Conservation (phyloP, 2,329 filamentous ascomycete species). For the Botrytis tulipae region DNA sequence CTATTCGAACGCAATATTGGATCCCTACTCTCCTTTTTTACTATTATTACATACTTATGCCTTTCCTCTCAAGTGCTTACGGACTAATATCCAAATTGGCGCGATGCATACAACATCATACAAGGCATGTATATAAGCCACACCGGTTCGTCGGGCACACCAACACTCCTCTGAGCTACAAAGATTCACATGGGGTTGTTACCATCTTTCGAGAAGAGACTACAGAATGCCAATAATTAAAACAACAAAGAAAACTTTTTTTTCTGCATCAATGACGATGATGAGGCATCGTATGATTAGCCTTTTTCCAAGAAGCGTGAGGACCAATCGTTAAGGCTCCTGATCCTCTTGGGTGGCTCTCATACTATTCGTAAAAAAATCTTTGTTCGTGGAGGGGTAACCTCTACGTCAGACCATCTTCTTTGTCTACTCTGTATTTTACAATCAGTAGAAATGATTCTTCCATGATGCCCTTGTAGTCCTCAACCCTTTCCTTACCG, state of each 20-base stretch:
- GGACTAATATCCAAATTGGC: not conserved
- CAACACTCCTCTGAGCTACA: not conserved
- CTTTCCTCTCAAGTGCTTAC: conserved; percentile 7
- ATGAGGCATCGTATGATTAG: conserved; percentile 12
- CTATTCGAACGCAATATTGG: not conserved
- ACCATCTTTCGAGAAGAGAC: not conserved
- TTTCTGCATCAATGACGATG: not conserved
- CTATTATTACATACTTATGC: not conserved
- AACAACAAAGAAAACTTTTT: not conserved
- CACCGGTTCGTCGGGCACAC: conserved; percentile 10
- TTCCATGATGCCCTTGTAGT: not conserved
- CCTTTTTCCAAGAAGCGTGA: not conserved
- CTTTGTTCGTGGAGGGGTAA: not conserved
- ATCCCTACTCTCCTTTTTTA: not conserved
- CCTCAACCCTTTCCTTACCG: too few relatives aligned
- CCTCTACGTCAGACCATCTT: not conserved
- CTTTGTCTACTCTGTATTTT: not conserved
- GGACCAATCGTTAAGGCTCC: conserved; percentile 10
- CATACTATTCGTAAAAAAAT: not conserved
- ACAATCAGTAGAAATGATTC: not conserved
- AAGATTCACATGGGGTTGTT: not conserved
- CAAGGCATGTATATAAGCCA: conserved; percentile 6
- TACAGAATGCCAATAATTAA: not conserved
- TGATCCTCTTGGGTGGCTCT: not conserved
- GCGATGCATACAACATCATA: conserved; percentile 2